phyloP scores from a whole-genome alignment of 768 basidiomycete species.

The Myochromella boudieri region DNA sequence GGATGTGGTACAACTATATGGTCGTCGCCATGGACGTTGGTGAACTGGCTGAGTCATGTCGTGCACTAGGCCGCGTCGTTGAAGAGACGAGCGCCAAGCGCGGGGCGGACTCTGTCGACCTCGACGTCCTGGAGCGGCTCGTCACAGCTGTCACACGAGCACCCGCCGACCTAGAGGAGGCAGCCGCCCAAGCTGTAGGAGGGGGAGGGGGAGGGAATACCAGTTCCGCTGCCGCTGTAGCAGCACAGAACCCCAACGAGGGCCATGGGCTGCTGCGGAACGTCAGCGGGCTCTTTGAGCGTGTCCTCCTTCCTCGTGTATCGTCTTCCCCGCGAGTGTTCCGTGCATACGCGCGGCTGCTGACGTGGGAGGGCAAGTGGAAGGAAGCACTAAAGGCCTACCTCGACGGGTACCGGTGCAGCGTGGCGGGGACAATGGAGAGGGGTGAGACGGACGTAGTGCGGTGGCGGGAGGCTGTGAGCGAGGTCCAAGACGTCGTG shows the following conservation, averaged over 20 bases:
- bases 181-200: slow-evolving; percentile 17
- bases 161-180: slow-evolving; percentile 37
- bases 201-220: slow-evolving; percentile 13
- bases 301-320: slow-evolving; percentile 78
- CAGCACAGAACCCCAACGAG: slow-evolving; percentile 49
- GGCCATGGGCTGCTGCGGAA: slow-evolving; percentile 65
- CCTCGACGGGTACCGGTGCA: slow-evolving; percentile 80
- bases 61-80: slow-evolving; percentile 80
- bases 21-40: slow-evolving; percentile 91
- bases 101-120: slow-evolving; percentile 67
- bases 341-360: slow-evolving; percentile 78
- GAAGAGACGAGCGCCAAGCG: slow-evolving; percentile 61
- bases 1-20: slow-evolving; percentile 99
- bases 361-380: slow-evolving; percentile 72
- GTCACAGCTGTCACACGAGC: slow-evolving; percentile 82
- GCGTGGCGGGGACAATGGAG: slow-evolving; percentile 59
- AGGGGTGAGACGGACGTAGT: slow-evolving; percentile 65
- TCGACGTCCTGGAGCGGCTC: slow-evolving; percentile 85
- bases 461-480: slow-evolving; percentile 74
- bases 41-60: slow-evolving; percentile 83
- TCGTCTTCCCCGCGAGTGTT: slow-evolving; percentile 80
- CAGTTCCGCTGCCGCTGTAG: not conserved
- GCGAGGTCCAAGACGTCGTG: slow-evolving; percentile 81
- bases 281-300: slow-evolving; percentile 73
- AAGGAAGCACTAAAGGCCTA: slow-evolving; percentile 79